A percentile compares a stretch with the other conserved stretches of the same genome.
Conservation (phyloP, 148 eudicot species). For the Vaccinium darrowii region DNA sequence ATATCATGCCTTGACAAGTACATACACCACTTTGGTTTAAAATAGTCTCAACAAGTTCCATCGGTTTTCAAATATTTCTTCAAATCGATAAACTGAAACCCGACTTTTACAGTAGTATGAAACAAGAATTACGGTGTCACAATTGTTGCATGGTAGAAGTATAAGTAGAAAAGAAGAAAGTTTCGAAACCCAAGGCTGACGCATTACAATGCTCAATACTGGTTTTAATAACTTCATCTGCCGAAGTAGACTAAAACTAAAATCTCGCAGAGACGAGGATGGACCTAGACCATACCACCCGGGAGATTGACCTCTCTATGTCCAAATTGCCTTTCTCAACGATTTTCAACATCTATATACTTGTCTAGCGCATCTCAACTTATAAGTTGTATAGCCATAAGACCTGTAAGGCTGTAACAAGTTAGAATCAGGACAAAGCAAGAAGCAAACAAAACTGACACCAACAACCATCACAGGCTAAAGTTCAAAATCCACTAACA, state of each 20-base stretch:
- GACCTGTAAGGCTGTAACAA: neutral
- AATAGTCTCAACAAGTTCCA: neutral
- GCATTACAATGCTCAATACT: neutral
- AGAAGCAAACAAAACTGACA: neutral
- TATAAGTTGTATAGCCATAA: neutral
- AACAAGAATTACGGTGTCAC: neutral
- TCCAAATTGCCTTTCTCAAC: neutral
- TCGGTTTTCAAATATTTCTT: neutral
- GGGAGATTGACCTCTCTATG: neutral
- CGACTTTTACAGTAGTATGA: neutral
- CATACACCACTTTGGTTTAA: neutral
- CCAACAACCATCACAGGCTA: neutral
- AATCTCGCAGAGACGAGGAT: neutral
- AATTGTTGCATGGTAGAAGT: neutral
- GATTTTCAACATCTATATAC: neutral
- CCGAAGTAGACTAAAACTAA: neutral
- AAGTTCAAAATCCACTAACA: neutral
- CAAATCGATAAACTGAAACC: neutral
- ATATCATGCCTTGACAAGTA: neutral
- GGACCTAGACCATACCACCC: neutral
- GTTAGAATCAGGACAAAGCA: neutral
- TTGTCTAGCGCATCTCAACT: neutral
- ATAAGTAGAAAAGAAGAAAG: neutral
- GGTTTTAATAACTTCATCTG: neutral
- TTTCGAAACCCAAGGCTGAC: neutral